Evolutionary conservation across 169 alveolate species (phyloP).

Genomic region (Plasmodium vinckei): DNA sequence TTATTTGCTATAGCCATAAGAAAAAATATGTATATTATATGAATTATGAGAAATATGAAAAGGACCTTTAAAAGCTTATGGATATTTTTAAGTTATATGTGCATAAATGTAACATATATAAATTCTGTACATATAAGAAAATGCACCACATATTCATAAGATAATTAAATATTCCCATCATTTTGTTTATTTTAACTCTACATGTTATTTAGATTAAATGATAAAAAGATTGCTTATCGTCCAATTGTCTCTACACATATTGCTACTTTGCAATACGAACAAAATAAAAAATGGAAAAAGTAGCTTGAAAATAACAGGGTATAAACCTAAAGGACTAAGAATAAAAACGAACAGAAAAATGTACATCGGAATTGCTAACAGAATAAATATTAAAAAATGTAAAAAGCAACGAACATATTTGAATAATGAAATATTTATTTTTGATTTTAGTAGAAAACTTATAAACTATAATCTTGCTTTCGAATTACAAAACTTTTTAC

Average conservation of each 20-base stretch:
- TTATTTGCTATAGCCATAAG: too few species aligned
- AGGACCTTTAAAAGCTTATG: too few species aligned
- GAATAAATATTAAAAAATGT: constrained; percentile 5
- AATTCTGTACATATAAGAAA: too few species aligned
- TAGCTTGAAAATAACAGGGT: background rate
- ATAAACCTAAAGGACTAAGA: constrained; percentile 6
- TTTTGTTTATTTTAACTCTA: background rate
- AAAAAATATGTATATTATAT: too few species aligned
- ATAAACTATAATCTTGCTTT: constrained; percentile 54
- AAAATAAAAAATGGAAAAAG: constrained; percentile 38
- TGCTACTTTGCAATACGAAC: constrained; percentile 11
- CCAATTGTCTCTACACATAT: constrained; percentile 15
- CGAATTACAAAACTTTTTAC: constrained; percentile 51
- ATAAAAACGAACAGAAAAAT: background rate
- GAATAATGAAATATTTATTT: constrained; percentile 48
- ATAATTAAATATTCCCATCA: background rate
- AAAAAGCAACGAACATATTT: constrained; percentile 2
- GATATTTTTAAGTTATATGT: too few species aligned
- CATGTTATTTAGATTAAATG: constrained; percentile 24
- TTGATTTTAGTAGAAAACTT: constrained; percentile 55
- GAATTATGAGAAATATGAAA: too few species aligned
- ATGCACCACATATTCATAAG: too few species aligned
- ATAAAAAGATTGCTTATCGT: constrained; percentile 15
- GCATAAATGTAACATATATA: too few species aligned
- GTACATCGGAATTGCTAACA: background rate